A percentile compares a stretch with the other conserved stretches of the same genome.
Evolutionary conservation across 1,139 yeast genomes (phyloP).

Genomic region (Lodderomyces jiufengensis): DNA sequence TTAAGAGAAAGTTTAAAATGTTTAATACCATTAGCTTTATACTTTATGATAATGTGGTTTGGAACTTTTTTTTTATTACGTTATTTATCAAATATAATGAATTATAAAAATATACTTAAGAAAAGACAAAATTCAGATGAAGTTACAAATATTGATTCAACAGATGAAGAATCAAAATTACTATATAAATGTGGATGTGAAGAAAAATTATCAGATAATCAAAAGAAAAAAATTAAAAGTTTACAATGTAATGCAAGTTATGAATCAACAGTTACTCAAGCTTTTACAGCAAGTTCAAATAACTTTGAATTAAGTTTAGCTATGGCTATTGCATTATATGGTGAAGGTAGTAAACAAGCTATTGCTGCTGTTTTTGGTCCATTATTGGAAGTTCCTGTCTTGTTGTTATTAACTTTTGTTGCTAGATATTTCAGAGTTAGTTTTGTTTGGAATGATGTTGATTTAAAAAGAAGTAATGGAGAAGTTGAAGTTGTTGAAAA

Average conservation of each 20-base stretch:
- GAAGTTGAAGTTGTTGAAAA: too few species aligned
- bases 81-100: constrained; percentile 17
- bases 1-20: constrained; percentile 51
- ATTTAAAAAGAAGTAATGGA: constrained; percentile 1
- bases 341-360: constrained; percentile 50
- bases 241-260: constrained; percentile 37
- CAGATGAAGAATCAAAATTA: constrained; percentile 10
- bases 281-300: constrained; percentile 58
- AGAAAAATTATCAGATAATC: constrained; percentile 8
- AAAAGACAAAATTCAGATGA: neutral
- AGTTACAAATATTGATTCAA: neutral
- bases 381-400: constrained; percentile 51
- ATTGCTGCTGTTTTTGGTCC: constrained; percentile 64
- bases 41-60: constrained; percentile 47
- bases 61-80: constrained; percentile 40
- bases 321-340: constrained; percentile 52
- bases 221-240: constrained; percentile 15
- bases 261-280: constrained; percentile 44
- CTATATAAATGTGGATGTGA: constrained; percentile 38
- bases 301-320: constrained; percentile 53
- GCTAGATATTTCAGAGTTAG: constrained; percentile 30
- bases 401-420: constrained; percentile 41
- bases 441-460: constrained; percentile 25
- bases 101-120: constrained; percentile 5
- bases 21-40: constrained; percentile 47